These are phyloP conservation scores for Alternaria sp. DNA, from an alignment of 2,329 filamentous ascomycete genomes.

Conservation along the genomic window DNA sequence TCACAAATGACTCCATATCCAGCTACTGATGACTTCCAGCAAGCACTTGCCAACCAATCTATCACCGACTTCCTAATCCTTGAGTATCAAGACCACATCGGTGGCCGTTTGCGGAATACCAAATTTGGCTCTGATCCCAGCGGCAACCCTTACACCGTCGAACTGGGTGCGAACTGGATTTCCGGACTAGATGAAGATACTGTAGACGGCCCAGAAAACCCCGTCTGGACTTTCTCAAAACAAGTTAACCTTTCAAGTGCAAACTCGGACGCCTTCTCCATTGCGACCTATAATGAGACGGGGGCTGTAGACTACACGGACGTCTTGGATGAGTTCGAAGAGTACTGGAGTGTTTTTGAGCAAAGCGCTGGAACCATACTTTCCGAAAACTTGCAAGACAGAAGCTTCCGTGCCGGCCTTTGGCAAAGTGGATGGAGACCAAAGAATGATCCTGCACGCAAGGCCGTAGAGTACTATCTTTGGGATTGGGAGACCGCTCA, in stretches of 20 bases:
- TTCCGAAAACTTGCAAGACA: conserved; percentile 67
- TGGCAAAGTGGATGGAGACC: conserved; percentile 70
- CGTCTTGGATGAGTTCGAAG: conserved; percentile 62
- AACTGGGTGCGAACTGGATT: conserved; percentile 74
- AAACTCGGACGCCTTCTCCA: conserved; percentile 66
- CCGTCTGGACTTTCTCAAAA: conserved; percentile 68
- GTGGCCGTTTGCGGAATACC: conserved; percentile 67
- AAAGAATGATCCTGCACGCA: conserved; percentile 62
- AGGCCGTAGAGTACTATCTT: conserved; percentile 69
- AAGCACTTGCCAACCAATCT: conserved; percentile 68
- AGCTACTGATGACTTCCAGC: conserved; percentile 45
- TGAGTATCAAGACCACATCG: conserved; percentile 69
- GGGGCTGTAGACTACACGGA: conserved; percentile 62
- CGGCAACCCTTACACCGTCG: conserved; percentile 65
- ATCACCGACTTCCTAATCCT: conserved; percentile 71
- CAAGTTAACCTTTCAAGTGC: conserved; percentile 66
- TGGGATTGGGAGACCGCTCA: conserved; percentile 67
- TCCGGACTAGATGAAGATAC: conserved; percentile 54
- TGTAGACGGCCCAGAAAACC: conserved; percentile 59
- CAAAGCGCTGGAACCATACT: conserved; percentile 66
- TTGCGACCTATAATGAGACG: conserved; percentile 67
- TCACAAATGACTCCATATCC: neutral
- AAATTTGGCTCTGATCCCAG: conserved; percentile 63
- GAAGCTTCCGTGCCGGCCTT: conserved; percentile 66
- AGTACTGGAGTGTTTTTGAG: conserved; percentile 57